Conservation (phyloP, 2,329 filamentous ascomycete species). For the Colletotrichum abscissum region DNA sequence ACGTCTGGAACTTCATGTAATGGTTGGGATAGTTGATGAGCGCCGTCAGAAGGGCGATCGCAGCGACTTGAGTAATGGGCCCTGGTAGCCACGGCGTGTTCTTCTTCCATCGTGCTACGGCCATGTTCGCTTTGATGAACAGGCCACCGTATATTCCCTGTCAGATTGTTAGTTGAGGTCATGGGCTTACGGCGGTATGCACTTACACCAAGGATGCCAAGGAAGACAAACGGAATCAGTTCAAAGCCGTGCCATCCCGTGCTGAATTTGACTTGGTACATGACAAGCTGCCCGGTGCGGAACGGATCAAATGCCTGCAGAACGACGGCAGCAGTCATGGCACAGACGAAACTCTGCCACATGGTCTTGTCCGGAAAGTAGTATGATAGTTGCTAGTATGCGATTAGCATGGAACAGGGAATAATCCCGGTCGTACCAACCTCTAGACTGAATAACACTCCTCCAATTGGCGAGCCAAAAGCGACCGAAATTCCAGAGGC, state of each 20-base stretch:
- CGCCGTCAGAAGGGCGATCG: slow-evolving; percentile 85
- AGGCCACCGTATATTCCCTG: slow-evolving; percentile 91
- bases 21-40: slow-evolving; percentile 95
- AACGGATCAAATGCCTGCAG: slow-evolving; percentile 95
- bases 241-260: slow-evolving; percentile 95
- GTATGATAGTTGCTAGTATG: slow-evolving; percentile 83
- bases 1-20: slow-evolving; percentile 93
- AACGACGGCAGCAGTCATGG: slow-evolving; percentile 97
- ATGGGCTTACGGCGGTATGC: neutral
- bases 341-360: slow-evolving; percentile 99
- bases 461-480: slow-evolving; percentile 93
- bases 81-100: slow-evolving; percentile 72
- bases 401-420: slow-evolving; percentile 19
- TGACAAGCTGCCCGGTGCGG: slow-evolving; percentile 91
- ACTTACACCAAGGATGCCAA: slow-evolving; percentile 82
- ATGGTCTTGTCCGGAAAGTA: slow-evolving; percentile 99
- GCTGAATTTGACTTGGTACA: slow-evolving; percentile 96
- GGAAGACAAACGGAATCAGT: slow-evolving; percentile 84
- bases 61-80: slow-evolving; percentile 82
- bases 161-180: slow-evolving; percentile 28
- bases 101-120: slow-evolving; percentile 83
- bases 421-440: slow-evolving; percentile 50
- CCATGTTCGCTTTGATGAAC: slow-evolving; percentile 96
- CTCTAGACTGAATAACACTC: slow-evolving; percentile 95
- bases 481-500: slow-evolving; percentile 94